Evolutionary conservation across 768 basidiomycete species (phyloP), one percentile per base, ranked within the genome.

Genomic region (Botryobasidium botryosum): DNA sequence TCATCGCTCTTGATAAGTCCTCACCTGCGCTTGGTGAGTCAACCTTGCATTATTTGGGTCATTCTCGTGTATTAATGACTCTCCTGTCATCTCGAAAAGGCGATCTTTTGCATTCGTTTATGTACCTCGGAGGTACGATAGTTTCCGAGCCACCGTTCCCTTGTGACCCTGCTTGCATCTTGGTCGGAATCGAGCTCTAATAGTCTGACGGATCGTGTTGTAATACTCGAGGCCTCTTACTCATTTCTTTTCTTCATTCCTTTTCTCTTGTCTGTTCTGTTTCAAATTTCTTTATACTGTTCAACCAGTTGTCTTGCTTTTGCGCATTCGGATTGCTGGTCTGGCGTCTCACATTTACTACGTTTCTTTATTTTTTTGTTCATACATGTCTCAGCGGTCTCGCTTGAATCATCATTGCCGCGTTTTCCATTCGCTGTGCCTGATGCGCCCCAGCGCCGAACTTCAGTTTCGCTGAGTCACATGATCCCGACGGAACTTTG

Each of bases 111-210:
- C 88, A 91, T 57, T 80, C 87, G 40, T 69, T 91, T 50, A 84
- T 91, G 82, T 91, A 91, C 61, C 82, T 90, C 43, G 86, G 86
- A 50, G 87, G 83, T 45, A 73, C 70, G 40, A 79, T 91, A 43
- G 77, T 91, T 42, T 82, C 84, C 44, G 78, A 75, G 57, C 80
- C 82, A 44, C 74, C 73, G 21, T 83, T 81, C 67, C 67, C 74
- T 55, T 74, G 79, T 46, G 73, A 84, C 56, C 69, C 79, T 24
- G 73, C 77, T 15, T 85, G 77, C 57, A 72, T 91, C 28, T 75
- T 90, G 37, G 80, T 91, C 44, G 87, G 87, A 32, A 64, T 91
- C 61, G 86, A 88, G 55, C 75, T 90, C 48, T 86, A 64, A 48
- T 27, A 35, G 27, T n/a, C n/a, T 5, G 6, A 29, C 21, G 20